Evolutionary conservation across 306 rosid species (phyloP).

Genomic region (Castanea mollissima): DNA sequence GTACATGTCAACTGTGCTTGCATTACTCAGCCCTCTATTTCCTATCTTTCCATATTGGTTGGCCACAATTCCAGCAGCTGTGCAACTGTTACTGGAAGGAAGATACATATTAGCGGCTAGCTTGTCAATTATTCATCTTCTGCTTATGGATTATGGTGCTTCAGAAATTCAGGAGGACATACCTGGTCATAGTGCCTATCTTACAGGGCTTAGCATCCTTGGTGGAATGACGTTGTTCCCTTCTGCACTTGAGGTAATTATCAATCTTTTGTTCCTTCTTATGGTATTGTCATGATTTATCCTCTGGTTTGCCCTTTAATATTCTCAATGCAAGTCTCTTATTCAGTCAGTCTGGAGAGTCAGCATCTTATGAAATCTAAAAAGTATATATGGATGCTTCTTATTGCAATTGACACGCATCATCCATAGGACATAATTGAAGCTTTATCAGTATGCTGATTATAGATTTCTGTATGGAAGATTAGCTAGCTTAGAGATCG

Average conservation of each 20-base stretch:
- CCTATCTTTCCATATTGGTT: constrained; percentile 84
- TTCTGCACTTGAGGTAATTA: constrained; percentile 80
- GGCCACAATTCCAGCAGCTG: constrained; percentile 78
- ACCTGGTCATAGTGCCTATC: constrained; percentile 90
- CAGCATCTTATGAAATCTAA: neutral
- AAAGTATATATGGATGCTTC: neutral
- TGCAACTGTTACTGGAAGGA: constrained; percentile 79
- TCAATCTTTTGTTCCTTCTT: neutral
- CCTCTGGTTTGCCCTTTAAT: neutral
- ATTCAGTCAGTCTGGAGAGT: neutral
- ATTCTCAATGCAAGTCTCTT: neutral
- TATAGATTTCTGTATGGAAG: constrained; percentile 11
- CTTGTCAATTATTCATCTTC: constrained; percentile 63
- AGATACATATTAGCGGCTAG: constrained; percentile 60
- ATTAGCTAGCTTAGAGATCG: constrained; percentile 6
- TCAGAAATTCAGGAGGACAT: constrained; percentile 83
- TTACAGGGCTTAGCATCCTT: constrained; percentile 89
- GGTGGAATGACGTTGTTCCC: constrained; percentile 98
- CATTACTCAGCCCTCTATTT: constrained; percentile 71
- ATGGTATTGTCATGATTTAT: neutral
- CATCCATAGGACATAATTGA: neutral
- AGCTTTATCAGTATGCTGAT: constrained; percentile 14
- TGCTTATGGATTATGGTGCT: constrained; percentile 75
- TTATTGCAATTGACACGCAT: neutral
- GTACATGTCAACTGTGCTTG: constrained; percentile 86